A percentile compares a stretch with the other conserved stretches of the same genome.
Conservation (phyloP, 768 basidiomycete genomes). For the Galerina sulciceps region DNA sequence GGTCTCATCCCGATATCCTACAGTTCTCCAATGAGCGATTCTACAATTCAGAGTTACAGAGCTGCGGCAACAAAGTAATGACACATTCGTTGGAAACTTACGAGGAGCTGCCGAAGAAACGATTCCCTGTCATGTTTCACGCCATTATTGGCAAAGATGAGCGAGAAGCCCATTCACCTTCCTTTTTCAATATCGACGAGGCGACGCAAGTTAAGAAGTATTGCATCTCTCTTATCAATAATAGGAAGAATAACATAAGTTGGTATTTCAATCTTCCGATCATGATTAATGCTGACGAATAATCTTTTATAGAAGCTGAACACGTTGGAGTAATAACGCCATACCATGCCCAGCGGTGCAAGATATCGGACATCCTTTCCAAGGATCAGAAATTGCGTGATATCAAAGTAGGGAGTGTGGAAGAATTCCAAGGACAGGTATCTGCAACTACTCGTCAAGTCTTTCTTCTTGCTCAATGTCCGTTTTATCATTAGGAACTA, state of each 20-base stretch:
- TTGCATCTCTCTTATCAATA: conserved; percentile 32
- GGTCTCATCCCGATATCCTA: conserved; percentile 59
- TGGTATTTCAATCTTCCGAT: conserved; percentile 18
- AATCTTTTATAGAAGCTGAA: conserved; percentile 26
- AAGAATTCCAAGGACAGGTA: conserved; percentile 74
- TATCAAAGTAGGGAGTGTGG: conserved; percentile 68
- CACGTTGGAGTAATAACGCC: conserved; percentile 75
- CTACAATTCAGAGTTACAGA: conserved; percentile 53
- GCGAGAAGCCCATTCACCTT: conserved; percentile 59
- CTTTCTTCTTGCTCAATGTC: neutral
- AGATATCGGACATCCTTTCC: conserved; percentile 45
- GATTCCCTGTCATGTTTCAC: conserved; percentile 64
- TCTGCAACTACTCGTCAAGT: conserved; percentile 9
- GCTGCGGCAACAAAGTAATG: conserved; percentile 49
- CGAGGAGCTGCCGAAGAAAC: conserved; percentile 40
- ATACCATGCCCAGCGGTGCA: conserved; percentile 64
- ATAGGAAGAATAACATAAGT: conserved; percentile 46
- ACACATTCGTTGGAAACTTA: conserved; percentile 41
- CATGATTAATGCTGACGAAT: neutral
- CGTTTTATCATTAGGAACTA: conserved; percentile 46
- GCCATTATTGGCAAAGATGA: conserved; percentile 57
- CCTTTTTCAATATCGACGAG: conserved; percentile 68
- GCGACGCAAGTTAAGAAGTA: conserved; percentile 55
- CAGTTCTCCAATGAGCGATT: conserved; percentile 61
- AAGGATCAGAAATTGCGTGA: conserved; percentile 34